Conservation (phyloP, 2,329 filamentous ascomycete species). For the Pseudofabraea citricarpa region DNA sequence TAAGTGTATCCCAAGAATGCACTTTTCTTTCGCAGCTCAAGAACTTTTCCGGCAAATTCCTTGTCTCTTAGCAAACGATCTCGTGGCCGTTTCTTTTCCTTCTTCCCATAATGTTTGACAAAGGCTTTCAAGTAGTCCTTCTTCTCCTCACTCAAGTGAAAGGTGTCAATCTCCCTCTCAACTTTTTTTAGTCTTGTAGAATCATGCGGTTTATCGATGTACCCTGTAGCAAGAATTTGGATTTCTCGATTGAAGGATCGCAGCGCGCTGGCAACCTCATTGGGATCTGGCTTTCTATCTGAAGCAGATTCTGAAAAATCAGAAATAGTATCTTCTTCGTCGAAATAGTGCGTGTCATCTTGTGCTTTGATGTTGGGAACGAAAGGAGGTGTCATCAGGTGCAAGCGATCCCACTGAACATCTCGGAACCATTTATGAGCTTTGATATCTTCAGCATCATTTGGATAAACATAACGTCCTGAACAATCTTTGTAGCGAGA, state of each 20-base stretch:
- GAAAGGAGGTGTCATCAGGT: slow-evolving; percentile 70
- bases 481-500: slow-evolving; percentile 31
- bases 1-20: slow-evolving; percentile 93
- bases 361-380: slow-evolving; percentile 64
- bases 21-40: slow-evolving; percentile 74
- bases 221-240: slow-evolving; percentile 24
- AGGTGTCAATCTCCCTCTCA: slow-evolving; percentile 28
- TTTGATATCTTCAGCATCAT: slow-evolving; percentile 89
- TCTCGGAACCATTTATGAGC: slow-evolving; percentile 78
- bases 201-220: slow-evolving; percentile 27
- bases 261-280: slow-evolving; percentile 26
- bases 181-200: slow-evolving; percentile 22
- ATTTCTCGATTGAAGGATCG: slow-evolving; percentile 28
- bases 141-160: slow-evolving; percentile 25
- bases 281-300: slow-evolving; percentile 9
- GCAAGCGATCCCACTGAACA: slow-evolving; percentile 72
- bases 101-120: slow-evolving; percentile 32
- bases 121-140: slow-evolving; percentile 29
- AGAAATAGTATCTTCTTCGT: slow-evolving; percentile 70
- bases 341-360: slow-evolving; percentile 86
- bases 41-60: slow-evolving; percentile 57
- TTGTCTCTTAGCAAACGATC: slow-evolving; percentile 80
- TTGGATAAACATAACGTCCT: slow-evolving; percentile 67
- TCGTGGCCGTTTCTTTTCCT: slow-evolving; percentile 73
- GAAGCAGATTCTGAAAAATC: slow-evolving; percentile 48